phyloP scores from a whole-genome alignment of 257 asterid genomes.

The Gynochthodes officinalis region DNA sequence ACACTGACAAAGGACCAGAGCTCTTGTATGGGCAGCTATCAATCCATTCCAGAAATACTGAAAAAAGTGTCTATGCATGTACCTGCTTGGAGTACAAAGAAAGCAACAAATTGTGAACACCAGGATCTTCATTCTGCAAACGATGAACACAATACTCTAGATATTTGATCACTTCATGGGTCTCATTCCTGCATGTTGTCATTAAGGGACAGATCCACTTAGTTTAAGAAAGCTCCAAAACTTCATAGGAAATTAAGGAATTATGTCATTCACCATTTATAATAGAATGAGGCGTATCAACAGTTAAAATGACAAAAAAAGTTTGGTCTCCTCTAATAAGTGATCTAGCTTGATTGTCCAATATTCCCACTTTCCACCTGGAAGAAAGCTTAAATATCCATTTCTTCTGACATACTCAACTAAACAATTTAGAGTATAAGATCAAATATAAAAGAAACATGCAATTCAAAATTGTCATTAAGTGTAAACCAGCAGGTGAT shows the following conservation, averaged over 20 bases:
- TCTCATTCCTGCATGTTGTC: constrained; percentile 76
- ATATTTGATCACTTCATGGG: constrained; percentile 94
- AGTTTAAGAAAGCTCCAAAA: constrained; percentile 2
- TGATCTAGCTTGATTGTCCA: neutral
- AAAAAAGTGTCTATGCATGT: constrained; percentile 14
- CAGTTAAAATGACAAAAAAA: neutral
- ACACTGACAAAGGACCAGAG: neutral
- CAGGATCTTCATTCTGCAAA: constrained; percentile 96
- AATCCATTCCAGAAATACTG: neutral
- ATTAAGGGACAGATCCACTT: neutral
- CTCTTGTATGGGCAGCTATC: neutral
- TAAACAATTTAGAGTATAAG: neutral
- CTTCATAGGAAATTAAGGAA: neutral
- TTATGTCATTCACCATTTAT: neutral
- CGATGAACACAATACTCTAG: constrained; percentile 90
- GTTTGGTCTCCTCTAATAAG: neutral
- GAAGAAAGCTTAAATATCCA: neutral
- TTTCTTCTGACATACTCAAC: neutral
- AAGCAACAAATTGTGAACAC: constrained; percentile 88
- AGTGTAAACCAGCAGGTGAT: neutral
- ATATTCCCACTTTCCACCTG: neutral
- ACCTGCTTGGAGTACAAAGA: constrained; percentile 93
- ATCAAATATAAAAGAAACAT: neutral
- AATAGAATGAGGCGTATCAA: neutral
- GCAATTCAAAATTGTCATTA: neutral